Conservation (phyloP, 257 asterid species). For the Osmanthus fragrans region DNA sequence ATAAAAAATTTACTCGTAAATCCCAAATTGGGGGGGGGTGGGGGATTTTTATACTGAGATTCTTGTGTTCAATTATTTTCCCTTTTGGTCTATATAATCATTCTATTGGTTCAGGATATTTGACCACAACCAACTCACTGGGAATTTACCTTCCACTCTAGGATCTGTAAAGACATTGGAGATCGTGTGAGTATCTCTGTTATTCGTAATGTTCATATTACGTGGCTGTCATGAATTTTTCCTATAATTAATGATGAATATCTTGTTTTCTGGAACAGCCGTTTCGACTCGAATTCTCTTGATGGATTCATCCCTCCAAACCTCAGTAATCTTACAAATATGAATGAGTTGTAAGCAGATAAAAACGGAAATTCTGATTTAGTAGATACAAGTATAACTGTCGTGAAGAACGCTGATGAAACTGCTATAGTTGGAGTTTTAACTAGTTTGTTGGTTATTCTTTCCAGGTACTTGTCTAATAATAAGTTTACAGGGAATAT, state of each 20-base stretch:
- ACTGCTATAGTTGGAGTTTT: conserved; percentile 3
- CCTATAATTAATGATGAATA: conserved; percentile 4
- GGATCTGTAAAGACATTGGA: conserved; percentile 61
- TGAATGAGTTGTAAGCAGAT: conserved; percentile 67
- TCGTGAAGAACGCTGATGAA: not conserved
- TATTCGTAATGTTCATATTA: not conserved
- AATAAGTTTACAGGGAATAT: conserved; percentile 61
- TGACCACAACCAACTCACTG: conserved; percentile 66
- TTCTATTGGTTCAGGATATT: conserved; percentile 55
- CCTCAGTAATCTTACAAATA: conserved; percentile 53
- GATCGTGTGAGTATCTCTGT: conserved; percentile 66
- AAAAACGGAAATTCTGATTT: not conserved
- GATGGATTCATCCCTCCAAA: conserved; percentile 56
- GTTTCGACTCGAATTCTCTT: conserved; percentile 70
- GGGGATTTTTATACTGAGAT: not conserved
- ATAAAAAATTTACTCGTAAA: not conserved
- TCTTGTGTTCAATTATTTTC: not conserved
- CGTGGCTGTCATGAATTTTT: conserved; percentile 2
- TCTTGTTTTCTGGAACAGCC: conserved; percentile 45
- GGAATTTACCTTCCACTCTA: conserved; percentile 59
- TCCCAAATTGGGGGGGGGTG: too few species aligned
- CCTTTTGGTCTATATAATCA: conserved; percentile 11
- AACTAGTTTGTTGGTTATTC: conserved; percentile 22
- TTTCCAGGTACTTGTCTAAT: conserved; percentile 73
- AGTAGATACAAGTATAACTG: not conserved